These are phyloP conservation scores for Rickenella mellea DNA, from an alignment of 768 basidiomycete genomes.

Conservation along the genomic window DNA sequence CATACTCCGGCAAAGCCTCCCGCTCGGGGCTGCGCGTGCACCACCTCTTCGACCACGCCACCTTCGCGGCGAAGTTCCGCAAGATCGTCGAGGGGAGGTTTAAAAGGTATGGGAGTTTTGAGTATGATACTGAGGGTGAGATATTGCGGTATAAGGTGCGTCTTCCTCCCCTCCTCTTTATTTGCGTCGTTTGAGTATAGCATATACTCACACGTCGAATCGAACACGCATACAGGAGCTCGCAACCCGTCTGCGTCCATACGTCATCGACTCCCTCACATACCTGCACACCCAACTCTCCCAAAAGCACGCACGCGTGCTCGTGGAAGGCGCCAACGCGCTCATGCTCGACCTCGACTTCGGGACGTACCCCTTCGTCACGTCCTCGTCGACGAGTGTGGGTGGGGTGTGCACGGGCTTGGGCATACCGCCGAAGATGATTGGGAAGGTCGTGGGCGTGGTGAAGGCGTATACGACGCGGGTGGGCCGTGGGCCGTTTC, in stretches of 20 bases:
- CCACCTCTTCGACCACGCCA: slow-evolving; percentile 82
- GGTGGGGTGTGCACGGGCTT: slow-evolving; percentile 97
- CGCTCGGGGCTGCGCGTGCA: slow-evolving; percentile 93
- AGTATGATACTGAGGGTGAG: slow-evolving; percentile 97
- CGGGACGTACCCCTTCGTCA: slow-evolving; percentile 97
- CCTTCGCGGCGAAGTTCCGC: slow-evolving; percentile 87
- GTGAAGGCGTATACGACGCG: slow-evolving; percentile 98
- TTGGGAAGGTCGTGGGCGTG: slow-evolving; percentile 86
- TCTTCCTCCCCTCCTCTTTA: neutral
- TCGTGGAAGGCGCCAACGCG: slow-evolving; percentile 97
- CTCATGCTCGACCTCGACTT: slow-evolving; percentile 98
- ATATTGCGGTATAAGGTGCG: slow-evolving; percentile 83
- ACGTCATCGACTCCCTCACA: slow-evolving; percentile 80
- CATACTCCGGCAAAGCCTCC: slow-evolving; percentile 95
- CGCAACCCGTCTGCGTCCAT: slow-evolving; percentile 76
- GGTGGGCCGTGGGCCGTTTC: slow-evolving; percentile 98
- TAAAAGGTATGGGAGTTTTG: slow-evolving; percentile 96
- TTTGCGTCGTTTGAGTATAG: neutral
- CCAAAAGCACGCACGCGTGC: slow-evolving; percentile 65
- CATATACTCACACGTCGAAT: neutral
- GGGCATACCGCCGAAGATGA: slow-evolving; percentile 85
- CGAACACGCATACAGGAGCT: slow-evolving; percentile 44
- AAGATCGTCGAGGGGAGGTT: slow-evolving; percentile 93
- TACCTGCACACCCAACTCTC: slow-evolving; percentile 78
- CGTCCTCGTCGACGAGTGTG: slow-evolving; percentile 85